phyloP scores from a whole-genome alignment of 495 filamentous ascomycete species.

The Physcia stellaris region DNA sequence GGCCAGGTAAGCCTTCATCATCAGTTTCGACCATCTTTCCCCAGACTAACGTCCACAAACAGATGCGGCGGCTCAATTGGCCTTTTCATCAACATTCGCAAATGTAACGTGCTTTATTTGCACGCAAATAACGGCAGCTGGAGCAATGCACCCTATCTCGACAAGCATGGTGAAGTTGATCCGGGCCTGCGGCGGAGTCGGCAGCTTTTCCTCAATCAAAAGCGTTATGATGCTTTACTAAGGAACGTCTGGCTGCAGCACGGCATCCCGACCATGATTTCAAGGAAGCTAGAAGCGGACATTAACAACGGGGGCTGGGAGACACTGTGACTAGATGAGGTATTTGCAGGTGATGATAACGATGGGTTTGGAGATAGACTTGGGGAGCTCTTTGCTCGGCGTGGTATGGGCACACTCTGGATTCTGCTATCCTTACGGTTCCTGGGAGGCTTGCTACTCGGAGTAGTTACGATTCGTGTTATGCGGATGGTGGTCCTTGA shows the following conservation, averaged over 20 bases:
- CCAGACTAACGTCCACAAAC: no score
- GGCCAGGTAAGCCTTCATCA: slow-evolving; percentile 48
- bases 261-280: slow-evolving; percentile 75
- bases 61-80: slow-evolving; percentile 85
- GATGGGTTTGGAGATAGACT: not conserved
- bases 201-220: slow-evolving; percentile 85
- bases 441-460: no score
- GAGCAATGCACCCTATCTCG: slow-evolving; percentile 80
- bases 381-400: no score
- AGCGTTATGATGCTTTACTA: slow-evolving; percentile 77
- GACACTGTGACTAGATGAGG: slow-evolving; percentile 37
- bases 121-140: slow-evolving; percentile 73
- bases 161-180: slow-evolving; percentile 89
- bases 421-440: no score
- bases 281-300: slow-evolving; percentile 79
- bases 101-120: slow-evolving; percentile 79
- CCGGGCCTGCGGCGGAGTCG: slow-evolving; percentile 65
- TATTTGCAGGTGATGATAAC: not conserved
- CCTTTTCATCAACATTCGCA: slow-evolving; percentile 89
- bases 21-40: slow-evolving; percentile 8
- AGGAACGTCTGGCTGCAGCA: slow-evolving; percentile 80
- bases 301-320: slow-evolving; percentile 97
- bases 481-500: no score
- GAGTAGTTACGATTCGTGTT: no score
- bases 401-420: no score